Conservation (phyloP, 495 filamentous ascomycete species). For the Rhizodiscina lignyota region DNA sequence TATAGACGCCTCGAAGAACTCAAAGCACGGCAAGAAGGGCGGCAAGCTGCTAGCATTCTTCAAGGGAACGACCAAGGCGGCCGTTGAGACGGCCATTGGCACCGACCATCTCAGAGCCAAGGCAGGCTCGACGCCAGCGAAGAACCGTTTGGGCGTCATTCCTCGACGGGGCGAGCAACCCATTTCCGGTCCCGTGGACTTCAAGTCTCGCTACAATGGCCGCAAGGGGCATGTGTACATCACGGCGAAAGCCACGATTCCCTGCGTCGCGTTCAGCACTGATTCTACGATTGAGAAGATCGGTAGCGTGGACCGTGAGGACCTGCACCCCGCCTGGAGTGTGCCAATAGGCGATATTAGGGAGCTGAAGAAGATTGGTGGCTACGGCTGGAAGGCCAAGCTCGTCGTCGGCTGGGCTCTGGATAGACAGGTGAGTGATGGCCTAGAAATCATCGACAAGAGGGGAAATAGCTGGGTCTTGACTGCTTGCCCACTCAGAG, state of each 20-base stretch:
- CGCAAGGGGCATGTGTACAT: conserved; percentile 58
- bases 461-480: conserved; percentile 38
- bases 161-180: conserved; percentile 27
- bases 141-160: conserved; percentile 54
- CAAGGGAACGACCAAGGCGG: conserved; percentile 49
- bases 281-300: conserved; percentile 27
- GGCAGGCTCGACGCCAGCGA: conserved; percentile 47
- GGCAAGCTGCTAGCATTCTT: conserved; percentile 46
- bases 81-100: conserved; percentile 51
- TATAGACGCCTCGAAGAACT: conserved; percentile 24
- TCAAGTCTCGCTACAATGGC: conserved; percentile 54
- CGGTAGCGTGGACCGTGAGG: conserved; percentile 27
- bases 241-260: conserved; percentile 39
- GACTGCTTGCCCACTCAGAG: conserved; percentile 56
- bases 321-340: conserved; percentile 37
- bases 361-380: conserved; percentile 69
- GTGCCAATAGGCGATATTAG: conserved; percentile 40
- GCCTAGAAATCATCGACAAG: conserved; percentile 48
- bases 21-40: conserved; percentile 24
- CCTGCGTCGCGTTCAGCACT: conserved; percentile 39
- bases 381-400: conserved; percentile 80
- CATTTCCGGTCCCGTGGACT: conserved; percentile 52
- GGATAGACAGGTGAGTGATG: conserved; percentile 61
- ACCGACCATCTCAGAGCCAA: conserved; percentile 53
- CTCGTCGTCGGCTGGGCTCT: conserved; percentile 70